Percentiles rank a stretch among this genome's conserved stretches.
Evolutionary conservation across 2,329 filamentous ascomycete species (phyloP).

Genomic region (Botryotinia convoluta): DNA sequence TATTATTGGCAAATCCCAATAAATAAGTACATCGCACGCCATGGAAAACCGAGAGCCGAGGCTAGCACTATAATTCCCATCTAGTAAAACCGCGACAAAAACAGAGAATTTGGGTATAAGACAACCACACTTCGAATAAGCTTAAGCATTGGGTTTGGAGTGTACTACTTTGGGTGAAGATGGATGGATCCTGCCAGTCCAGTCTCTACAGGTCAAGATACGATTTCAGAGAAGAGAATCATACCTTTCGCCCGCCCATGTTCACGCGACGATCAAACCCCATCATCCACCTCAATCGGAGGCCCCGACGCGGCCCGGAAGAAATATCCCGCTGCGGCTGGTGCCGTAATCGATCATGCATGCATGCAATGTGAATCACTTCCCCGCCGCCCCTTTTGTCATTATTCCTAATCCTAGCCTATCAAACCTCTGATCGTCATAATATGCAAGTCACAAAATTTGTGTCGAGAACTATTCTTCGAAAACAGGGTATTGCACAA

Average conservation of each 20-base stretch:
- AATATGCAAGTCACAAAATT: neutral
- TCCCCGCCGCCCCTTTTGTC: neutral
- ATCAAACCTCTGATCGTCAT: neutral
- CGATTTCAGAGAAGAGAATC: neutral
- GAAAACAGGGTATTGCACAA: neutral
- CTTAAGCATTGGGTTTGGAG: neutral
- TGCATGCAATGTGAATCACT: constrained; percentile 1
- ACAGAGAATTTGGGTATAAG: neutral
- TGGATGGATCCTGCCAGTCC: neutral
- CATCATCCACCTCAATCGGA: neutral
- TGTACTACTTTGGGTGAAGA: neutral
- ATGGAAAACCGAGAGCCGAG: neutral
- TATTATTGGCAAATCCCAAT: neutral
- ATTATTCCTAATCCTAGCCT: neutral
- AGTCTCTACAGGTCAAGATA: neutral
- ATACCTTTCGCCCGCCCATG: neutral
- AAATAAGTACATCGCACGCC: neutral
- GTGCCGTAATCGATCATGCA: neutral
- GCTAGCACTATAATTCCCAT: neutral
- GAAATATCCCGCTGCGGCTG: neutral
- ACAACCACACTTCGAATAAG: neutral
- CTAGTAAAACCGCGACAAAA: neutral
- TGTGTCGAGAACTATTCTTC: neutral
- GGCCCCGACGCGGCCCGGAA: neutral
- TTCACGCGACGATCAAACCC: neutral